phyloP scores from a whole-genome alignment of 2,329 filamentous ascomycete species.

The Dothideomycetes sp. region DNA sequence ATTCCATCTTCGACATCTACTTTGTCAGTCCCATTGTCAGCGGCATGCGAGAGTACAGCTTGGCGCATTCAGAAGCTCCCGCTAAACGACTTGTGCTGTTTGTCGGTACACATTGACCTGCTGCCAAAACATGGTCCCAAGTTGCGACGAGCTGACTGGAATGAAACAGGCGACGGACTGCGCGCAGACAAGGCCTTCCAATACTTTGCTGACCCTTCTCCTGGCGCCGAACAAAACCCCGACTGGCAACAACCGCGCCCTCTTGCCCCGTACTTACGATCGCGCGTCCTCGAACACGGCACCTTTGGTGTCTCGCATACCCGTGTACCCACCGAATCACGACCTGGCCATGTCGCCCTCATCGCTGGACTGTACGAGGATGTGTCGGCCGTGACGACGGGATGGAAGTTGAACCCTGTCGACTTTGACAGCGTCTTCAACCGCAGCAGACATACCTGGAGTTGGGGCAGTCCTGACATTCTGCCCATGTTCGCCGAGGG shows the following conservation, averaged over 20 bases:
- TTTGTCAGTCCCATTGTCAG: constrained; percentile 96
- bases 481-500: constrained; percentile 93
- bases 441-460: constrained; percentile 92
- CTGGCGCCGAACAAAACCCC: constrained; percentile 44
- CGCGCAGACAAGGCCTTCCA: constrained; percentile 98
- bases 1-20: constrained; percentile 97
- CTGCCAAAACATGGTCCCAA: not conserved
- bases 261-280: constrained; percentile 84
- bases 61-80: constrained; percentile 65
- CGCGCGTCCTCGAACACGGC: constrained; percentile 75
- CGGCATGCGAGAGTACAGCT: constrained; percentile 76
- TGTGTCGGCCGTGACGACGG: constrained; percentile 92
- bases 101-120: constrained; percentile 55
- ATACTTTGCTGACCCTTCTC: constrained; percentile 78
- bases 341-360: constrained; percentile 90
- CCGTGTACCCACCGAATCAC: constrained; percentile 89
- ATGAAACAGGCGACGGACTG: constrained; percentile 62
- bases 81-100: constrained; percentile 87
- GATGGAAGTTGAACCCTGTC: constrained; percentile 97
- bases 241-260: constrained; percentile 66
- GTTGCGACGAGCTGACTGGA: constrained; percentile 4
- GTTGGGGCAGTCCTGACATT: constrained; percentile 97
- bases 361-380: constrained; percentile 97
- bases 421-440: constrained; percentile 99
- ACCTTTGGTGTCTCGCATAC: constrained; percentile 98